phyloP scores from a whole-genome alignment of 2,329 filamentous ascomycete genomes.

The Pyricularia sp. region DNA sequence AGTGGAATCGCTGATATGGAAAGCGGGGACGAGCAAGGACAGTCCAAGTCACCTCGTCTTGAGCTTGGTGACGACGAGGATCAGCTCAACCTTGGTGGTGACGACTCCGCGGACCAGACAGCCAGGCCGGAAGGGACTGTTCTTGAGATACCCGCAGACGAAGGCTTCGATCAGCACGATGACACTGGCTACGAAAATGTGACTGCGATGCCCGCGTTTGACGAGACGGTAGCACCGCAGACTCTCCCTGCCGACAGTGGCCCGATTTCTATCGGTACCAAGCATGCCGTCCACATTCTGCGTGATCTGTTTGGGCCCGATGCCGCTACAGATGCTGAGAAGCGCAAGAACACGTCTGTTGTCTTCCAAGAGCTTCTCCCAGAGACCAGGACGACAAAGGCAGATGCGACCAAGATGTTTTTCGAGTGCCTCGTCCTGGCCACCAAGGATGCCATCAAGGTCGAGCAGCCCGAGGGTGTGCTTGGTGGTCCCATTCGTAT shows the following conservation, averaged over 20 bases:
- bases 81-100: slow-evolving; percentile 48
- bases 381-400: slow-evolving; percentile 68
- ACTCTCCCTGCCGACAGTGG: slow-evolving; percentile 78
- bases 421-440: slow-evolving; percentile 93
- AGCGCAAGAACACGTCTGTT: slow-evolving; percentile 67
- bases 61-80: slow-evolving; percentile 16
- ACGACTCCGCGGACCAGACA: slow-evolving; percentile 49
- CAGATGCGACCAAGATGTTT: slow-evolving; percentile 98
- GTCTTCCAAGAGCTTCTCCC: slow-evolving; percentile 89
- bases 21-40: slow-evolving; percentile 51
- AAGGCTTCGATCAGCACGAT: slow-evolving; percentile 37
- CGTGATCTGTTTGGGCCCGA: slow-evolving; percentile 77
- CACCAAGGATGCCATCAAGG: slow-evolving; percentile 96
- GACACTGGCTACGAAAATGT: slow-evolving; percentile 33
- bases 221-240: slow-evolving; percentile 67
- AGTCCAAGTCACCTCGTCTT: slow-evolving; percentile 59
- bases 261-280: slow-evolving; percentile 81
- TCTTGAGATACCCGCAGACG: slow-evolving; percentile 54
- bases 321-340: slow-evolving; percentile 57
- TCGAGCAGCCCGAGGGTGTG: slow-evolving; percentile 67
- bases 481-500: slow-evolving; percentile 77
- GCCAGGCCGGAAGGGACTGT: slow-evolving; percentile 52
- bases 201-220: slow-evolving; percentile 53
- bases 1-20: slow-evolving; percentile 76
- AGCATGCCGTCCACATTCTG: slow-evolving; percentile 90